Percentiles rank a stretch among this genome's conserved stretches.
These are phyloP conservation scores for Aureobasidium sp. DNA, from an alignment of 2,329 filamentous ascomycete species.

Conservation along the genomic window DNA sequence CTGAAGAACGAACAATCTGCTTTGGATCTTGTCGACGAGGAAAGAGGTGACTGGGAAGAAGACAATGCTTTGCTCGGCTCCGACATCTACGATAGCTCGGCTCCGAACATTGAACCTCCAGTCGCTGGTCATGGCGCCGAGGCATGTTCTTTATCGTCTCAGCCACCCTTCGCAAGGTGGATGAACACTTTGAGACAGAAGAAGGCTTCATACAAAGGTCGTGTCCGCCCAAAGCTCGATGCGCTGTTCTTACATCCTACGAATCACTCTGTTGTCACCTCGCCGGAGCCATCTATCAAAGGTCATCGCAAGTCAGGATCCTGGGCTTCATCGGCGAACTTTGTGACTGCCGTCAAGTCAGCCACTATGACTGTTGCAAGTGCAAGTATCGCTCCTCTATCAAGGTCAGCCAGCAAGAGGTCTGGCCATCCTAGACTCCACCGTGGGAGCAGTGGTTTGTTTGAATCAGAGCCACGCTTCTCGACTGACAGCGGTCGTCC, in stretches of 20 bases:
- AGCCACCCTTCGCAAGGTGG: constrained; percentile 61
- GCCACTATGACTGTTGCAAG: constrained; percentile 71
- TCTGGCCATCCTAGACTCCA: constrained; percentile 54
- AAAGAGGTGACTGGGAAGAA: constrained; percentile 7
- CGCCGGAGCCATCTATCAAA: background rate
- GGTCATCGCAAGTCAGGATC: constrained; percentile 43
- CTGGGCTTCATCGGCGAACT: constrained; percentile 68
- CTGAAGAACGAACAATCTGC: background rate
- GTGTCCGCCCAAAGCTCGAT: constrained; percentile 29
- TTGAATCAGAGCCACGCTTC: constrained; percentile 58
- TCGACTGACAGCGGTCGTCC: constrained; percentile 52
- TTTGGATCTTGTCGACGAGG: constrained; percentile 9
- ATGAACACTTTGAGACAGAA: constrained; percentile 60
- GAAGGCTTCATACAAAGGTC: constrained; percentile 36
- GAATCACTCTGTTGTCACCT: background rate
- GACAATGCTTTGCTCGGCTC: constrained; percentile 8
- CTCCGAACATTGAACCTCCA: background rate
- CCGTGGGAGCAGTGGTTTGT: constrained; percentile 49
- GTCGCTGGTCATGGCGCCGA: background rate
- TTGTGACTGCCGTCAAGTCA: constrained; percentile 74
- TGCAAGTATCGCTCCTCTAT: constrained; percentile 59
- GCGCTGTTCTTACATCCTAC: constrained; percentile 6
- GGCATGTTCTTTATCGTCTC: background rate
- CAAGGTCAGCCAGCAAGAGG: constrained; percentile 46
- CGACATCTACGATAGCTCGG: background rate